Evolutionary conservation across 208 protist genomes (phyloP).

Genomic region (Trypanosoma scelopori): DNA sequence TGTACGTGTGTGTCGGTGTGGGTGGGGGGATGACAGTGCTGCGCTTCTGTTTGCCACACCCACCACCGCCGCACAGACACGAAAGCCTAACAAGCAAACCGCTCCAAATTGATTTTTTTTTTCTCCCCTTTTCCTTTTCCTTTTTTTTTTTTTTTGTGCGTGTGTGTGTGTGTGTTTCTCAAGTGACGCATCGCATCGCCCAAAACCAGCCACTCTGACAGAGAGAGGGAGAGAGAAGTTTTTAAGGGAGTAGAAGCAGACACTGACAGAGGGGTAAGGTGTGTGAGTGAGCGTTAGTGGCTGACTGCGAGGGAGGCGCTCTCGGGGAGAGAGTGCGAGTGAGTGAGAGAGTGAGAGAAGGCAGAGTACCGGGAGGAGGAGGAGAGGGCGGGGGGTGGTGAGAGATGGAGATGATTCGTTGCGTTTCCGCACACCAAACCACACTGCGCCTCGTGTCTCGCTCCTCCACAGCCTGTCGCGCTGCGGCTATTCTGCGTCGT

Average conservation of each 20-base stretch:
- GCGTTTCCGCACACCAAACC: neutral
- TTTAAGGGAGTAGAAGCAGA: neutral
- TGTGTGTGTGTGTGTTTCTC: too few relatives aligned
- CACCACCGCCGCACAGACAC: too few relatives aligned
- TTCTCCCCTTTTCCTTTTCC: too few relatives aligned
- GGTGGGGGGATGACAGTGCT: neutral
- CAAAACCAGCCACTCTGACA: neutral
- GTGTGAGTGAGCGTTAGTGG: neutral
- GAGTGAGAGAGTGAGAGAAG: neutral
- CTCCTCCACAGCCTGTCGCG: neutral
- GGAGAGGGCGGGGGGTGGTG: too few relatives aligned
- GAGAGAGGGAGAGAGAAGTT: neutral
- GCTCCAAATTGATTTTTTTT: too few relatives aligned
- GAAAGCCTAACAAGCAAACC: too few relatives aligned
- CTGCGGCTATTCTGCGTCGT: neutral
- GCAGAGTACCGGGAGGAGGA: neutral
- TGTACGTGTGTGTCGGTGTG: constrained; percentile 10
- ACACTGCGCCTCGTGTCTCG: neutral
- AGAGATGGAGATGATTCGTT: neutral
- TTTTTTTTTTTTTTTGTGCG: too few relatives aligned
- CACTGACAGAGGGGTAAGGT: neutral
- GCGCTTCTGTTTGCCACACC: neutral
- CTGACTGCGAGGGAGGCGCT: neutral
- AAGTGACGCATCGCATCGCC: too few relatives aligned
- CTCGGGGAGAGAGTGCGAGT: too few relatives aligned